phyloP scores from a whole-genome alignment of 768 basidiomycete species.

The Lentinula boryana region DNA sequence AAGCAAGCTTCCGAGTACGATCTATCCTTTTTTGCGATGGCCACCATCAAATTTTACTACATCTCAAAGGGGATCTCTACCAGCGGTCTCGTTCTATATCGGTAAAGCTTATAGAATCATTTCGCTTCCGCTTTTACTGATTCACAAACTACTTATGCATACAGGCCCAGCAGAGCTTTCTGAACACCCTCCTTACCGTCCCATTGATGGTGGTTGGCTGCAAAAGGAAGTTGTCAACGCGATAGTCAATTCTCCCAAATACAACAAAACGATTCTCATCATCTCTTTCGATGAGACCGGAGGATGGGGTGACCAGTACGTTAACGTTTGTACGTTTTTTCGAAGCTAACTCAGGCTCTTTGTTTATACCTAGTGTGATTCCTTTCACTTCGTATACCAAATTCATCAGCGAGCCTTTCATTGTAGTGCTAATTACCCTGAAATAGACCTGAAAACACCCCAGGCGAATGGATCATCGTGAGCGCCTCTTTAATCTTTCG shows the following conservation, averaged over 20 bases:
- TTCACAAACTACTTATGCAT: background rate
- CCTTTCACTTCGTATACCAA: slow-evolving; percentile 2
- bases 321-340: background rate
- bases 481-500: background rate
- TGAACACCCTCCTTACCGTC: slow-evolving; percentile 6
- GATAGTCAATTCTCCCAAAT: slow-evolving; percentile 2
- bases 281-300: slow-evolving; percentile 6
- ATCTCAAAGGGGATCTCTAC: background rate
- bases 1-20: slow-evolving; percentile 4
- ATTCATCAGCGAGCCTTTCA: background rate
- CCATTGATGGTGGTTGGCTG: slow-evolving; percentile 4
- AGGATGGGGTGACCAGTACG: slow-evolving; percentile 4
- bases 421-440: background rate
- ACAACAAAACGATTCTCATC: slow-evolving; percentile 6
- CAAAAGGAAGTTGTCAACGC: slow-evolving; percentile 5
- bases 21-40: background rate
- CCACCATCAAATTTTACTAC: background rate
- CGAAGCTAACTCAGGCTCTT: background rate
- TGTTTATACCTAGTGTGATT: background rate
- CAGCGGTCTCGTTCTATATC: slow-evolving; percentile 6
- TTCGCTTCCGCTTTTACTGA: background rate
- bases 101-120: background rate
- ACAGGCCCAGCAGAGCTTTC: slow-evolving; percentile 7
- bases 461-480: slow-evolving; percentile 1
- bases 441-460: background rate